Evolutionary conservation across 1,139 yeast genomes (phyloP).

Genomic region (Yamadazyma conglobata): DNA sequence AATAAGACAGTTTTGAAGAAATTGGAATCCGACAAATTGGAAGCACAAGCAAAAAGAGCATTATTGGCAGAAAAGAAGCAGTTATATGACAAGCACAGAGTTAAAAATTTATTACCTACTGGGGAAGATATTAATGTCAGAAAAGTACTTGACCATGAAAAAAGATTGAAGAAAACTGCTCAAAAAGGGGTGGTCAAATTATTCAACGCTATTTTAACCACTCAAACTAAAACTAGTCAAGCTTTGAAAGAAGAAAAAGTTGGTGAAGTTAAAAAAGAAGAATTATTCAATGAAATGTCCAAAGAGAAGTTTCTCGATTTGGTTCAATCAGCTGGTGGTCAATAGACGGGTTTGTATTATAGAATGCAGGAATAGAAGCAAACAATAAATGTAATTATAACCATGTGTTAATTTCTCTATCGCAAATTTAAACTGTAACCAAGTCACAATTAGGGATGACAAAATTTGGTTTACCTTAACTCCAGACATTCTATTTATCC

Average conservation of each 20-base stretch:
- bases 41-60: conserved; percentile 75
- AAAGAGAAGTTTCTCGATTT: conserved; percentile 87
- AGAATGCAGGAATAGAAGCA: no score
- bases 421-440: no score
- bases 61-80: conserved; percentile 70
- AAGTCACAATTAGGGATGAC: no score
- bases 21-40: conserved; percentile 77
- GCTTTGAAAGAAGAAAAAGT: conserved; percentile 37
- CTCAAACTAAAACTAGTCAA: conserved; percentile 62
- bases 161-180: conserved; percentile 73
- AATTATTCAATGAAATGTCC: conserved; percentile 72
- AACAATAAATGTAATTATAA: no score
- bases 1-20: conserved; percentile 66
- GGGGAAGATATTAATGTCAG: conserved; percentile 56
- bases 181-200: conserved; percentile 91
- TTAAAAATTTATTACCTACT: conserved; percentile 62
- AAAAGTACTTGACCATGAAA: conserved; percentile 64
- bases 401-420: no score
- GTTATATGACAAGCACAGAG: conserved; percentile 63
- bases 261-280: conserved; percentile 48
- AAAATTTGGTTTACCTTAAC: no score
- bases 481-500: no score
- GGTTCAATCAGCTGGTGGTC: conserved; percentile 73
- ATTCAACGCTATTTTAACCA: conserved; percentile 84
- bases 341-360: no score